Conservation (phyloP, 2,329 filamentous ascomycete species). For the Sphaerulina musiva region DNA sequence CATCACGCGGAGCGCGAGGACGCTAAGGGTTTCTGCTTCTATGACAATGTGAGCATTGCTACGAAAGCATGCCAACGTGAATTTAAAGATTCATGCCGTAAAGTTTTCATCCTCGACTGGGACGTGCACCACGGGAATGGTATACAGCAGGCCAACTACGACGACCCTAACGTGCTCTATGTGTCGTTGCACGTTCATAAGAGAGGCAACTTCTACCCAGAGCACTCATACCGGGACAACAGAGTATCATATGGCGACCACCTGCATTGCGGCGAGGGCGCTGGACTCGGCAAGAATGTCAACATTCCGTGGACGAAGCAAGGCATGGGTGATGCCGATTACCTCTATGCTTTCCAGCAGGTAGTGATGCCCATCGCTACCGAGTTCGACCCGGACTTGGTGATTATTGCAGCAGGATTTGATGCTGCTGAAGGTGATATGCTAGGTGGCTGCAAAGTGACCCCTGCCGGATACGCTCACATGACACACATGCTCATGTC, state of each 20-base stretch:
- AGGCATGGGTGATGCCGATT: constrained; percentile 92
- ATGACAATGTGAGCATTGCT: constrained; percentile 94
- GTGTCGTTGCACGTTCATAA: constrained; percentile 89
- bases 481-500: constrained; percentile 99
- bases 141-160: constrained; percentile 91
- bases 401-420: constrained; percentile 92
- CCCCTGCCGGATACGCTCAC: constrained; percentile 85
- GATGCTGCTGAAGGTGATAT: constrained; percentile 92
- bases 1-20: constrained; percentile 86
- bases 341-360: constrained; percentile 91
- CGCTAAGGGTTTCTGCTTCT: constrained; percentile 92
- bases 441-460: constrained; percentile 86
- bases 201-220: constrained; percentile 78
- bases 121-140: constrained; percentile 79
- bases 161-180: constrained; percentile 90
- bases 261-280: constrained; percentile 52
- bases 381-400: constrained; percentile 88
- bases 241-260: constrained; percentile 51
- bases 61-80: constrained; percentile 79
- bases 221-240: constrained; percentile 52
- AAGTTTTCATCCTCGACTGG: constrained; percentile 90
- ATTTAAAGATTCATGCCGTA: constrained; percentile 71
- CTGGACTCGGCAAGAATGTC: constrained; percentile 57
- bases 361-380: constrained; percentile 93
- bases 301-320: constrained; percentile 63